Evolutionary conservation across 2,329 filamentous ascomycete genomes (phyloP).

Genomic region (Pseudomassariella vexata): DNA sequence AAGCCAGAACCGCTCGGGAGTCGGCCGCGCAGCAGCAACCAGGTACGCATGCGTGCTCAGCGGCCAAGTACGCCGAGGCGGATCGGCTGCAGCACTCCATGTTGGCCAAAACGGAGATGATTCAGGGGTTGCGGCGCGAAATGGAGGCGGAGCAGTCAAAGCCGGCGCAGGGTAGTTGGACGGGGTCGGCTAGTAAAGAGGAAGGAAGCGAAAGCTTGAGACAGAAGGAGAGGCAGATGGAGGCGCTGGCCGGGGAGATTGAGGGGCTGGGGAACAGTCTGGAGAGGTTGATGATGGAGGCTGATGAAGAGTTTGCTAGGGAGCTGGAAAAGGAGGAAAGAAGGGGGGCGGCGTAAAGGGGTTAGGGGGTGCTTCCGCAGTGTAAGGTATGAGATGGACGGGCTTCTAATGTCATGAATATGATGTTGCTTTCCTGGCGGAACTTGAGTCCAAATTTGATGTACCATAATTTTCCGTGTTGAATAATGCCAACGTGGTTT

Average conservation of each 20-base stretch:
- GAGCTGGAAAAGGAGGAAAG: slow-evolving; percentile 28
- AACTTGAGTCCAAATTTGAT: no score
- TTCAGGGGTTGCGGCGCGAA: slow-evolving; percentile 5
- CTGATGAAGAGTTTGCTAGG: slow-evolving; percentile 41
- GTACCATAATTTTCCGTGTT: no score
- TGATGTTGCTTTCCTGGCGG: no score
- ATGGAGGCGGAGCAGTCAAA: slow-evolving; percentile 9
- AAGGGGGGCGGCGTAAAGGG: slow-evolving; percentile 5
- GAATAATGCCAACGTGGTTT: no score
- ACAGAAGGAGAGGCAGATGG: slow-evolving; percentile 6
- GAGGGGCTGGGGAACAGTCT: slow-evolving; percentile 1
- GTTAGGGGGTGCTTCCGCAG: no score
- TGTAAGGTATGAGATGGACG: no score
- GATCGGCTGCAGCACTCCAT: slow-evolving; percentile 30
- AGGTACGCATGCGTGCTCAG: slow-evolving; percentile 18
- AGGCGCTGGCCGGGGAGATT: slow-evolving; percentile 10
- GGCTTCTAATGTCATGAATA: no score
- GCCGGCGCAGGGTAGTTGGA: no score
- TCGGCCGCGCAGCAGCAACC: no score
- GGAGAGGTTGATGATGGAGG: slow-evolving; percentile 33
- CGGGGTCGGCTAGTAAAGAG: slow-evolving; percentile 5
- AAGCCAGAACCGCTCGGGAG: slow-evolving; percentile 14
- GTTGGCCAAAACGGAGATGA: slow-evolving; percentile 15
- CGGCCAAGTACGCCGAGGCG: slow-evolving; percentile 29
- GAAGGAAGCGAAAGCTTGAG: slow-evolving; percentile 5